Base-by-base conservation (phyloP, 2,329 filamentous ascomycete genomes). In the Mycogone perniciosa region DNA sequence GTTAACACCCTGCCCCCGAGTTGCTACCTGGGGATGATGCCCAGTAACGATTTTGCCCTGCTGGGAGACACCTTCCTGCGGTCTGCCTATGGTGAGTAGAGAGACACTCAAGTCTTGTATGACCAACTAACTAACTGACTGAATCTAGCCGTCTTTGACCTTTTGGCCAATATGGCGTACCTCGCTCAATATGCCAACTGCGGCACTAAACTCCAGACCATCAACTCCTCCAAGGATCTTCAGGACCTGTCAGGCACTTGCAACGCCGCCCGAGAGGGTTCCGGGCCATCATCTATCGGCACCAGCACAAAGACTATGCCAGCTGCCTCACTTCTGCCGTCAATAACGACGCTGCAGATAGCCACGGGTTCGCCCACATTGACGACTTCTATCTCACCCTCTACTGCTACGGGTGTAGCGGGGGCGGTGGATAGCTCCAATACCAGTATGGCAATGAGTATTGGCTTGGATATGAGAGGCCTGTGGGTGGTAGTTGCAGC, bases 1-100 rank as follows among this genome's bases (percentile, higher is more conserved):
- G 44, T 63, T 20, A 29, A 41, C 6, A 26, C 48, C 4, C 50
- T 43, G 27, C 61, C 62, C 33, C 60, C 64, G 9, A 60, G 60
- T 8, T 80, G 76, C 58, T 76, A 74, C 49, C 62, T 80, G n/a
- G 76, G 76, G 6, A 71, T 80, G 54, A 67, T 69, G 55, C 67
- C 72, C 7, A 76, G 69, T 56, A 62, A 68, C 6, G 67, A 70
- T 30, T 79, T 77, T 56, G 65, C 69, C 9, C 62, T 80, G n/a
- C 64, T 80, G 8, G 77, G 77, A 6, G 77, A 80, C 56, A 78
- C 76, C 1, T 76, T 80, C 61, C 54, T 80, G 54, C 71, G 77
- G 30, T 76, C 73, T 8, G 75, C 74, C 4, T 80, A 80, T 56
- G 68, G 74, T 76, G 53, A 30, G 66, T 62, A 1, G 10, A 10